Conservation (phyloP, 2,329 filamentous ascomycete genomes). For the Rutstroemia sydowiana region DNA sequence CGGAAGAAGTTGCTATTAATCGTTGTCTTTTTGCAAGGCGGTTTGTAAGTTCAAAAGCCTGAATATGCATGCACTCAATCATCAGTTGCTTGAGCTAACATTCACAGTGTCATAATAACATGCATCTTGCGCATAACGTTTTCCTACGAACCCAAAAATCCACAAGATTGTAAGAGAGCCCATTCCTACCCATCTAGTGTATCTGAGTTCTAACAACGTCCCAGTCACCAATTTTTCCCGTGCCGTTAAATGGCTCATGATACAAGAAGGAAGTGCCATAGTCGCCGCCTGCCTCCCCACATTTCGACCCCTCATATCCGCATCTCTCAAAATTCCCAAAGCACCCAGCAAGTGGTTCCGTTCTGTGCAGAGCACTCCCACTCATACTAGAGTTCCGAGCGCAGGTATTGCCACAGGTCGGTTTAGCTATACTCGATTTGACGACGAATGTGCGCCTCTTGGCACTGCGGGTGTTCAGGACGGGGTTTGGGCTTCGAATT, state of each 20-base stretch:
- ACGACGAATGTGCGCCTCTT: neutral
- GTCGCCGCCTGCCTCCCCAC: slow-evolving; percentile 6
- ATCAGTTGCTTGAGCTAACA: no score
- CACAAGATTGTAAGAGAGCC: neutral
- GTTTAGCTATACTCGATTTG: neutral
- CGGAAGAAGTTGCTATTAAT: slow-evolving; percentile 4
- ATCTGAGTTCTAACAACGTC: no score
- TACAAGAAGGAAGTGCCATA: slow-evolving; percentile 7
- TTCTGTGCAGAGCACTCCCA: neutral
- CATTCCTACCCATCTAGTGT: neutral
- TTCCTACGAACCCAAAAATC: slow-evolving; percentile 2
- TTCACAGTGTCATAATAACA: slow-evolving; percentile 2
- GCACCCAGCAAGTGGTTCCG: neutral
- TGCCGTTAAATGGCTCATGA: slow-evolving; percentile 4
- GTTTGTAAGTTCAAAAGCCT: slow-evolving; percentile 1
- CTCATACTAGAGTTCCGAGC: neutral
- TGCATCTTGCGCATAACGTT: slow-evolving; percentile 6
- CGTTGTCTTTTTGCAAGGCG: slow-evolving; percentile 6
- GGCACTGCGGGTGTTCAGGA: no score
- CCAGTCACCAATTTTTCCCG: neutral
- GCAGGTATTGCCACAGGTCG: neutral
- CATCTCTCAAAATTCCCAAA: slow-evolving; percentile 1
- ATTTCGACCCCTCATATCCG: slow-evolving; percentile 1
- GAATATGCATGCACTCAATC: no score
- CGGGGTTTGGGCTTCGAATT: no score